Percentiles rank a stretch among this genome's conserved stretches.
Evolutionary conservation across 208 protist genomes (phyloP).

Genomic region (Acanthamoeba castellanii): DNA sequence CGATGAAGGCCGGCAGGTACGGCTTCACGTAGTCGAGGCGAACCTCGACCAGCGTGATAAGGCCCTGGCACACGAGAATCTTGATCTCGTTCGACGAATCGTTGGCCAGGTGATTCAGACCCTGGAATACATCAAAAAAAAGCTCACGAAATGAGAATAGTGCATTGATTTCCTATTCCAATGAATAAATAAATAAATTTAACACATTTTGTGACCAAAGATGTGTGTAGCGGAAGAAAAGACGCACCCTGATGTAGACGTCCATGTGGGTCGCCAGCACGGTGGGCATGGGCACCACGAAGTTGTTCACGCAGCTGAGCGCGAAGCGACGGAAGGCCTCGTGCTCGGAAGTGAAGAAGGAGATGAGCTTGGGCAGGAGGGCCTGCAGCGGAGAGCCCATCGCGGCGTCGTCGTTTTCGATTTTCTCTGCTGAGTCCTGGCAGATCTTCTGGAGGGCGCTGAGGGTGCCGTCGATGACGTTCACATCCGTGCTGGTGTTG

Average conservation of each 20-base stretch:
- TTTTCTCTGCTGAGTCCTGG: slow-evolving; percentile 54
- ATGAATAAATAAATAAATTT: slow-evolving; percentile 27
- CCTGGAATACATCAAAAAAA: slow-evolving; percentile 48
- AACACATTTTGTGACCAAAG: neutral
- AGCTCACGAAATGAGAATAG: too few relatives aligned
- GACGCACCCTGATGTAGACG: slow-evolving; percentile 76
- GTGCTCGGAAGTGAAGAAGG: slow-evolving; percentile 72
- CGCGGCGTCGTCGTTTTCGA: neutral
- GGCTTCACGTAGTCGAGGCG: slow-evolving; percentile 78
- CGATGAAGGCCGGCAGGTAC: slow-evolving; percentile 81
- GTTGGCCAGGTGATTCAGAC: slow-evolving; percentile 79
- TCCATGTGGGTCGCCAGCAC: slow-evolving; percentile 80
- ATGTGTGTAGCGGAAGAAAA: neutral
- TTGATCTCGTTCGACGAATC: slow-evolving; percentile 78
- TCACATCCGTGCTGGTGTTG: slow-evolving; percentile 26
- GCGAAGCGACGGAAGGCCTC: slow-evolving; percentile 70
- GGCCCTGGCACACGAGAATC: slow-evolving; percentile 81
- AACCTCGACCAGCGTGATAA: slow-evolving; percentile 84
- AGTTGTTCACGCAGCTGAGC: slow-evolving; percentile 79
- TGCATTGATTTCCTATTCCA: too few relatives aligned
- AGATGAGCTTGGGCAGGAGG: slow-evolving; percentile 87
- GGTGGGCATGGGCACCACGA: slow-evolving; percentile 79
- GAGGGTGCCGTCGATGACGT: slow-evolving; percentile 66
- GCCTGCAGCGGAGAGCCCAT: slow-evolving; percentile 19
- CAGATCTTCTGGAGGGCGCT: slow-evolving; percentile 66